Evolutionary conservation across 2,329 filamentous ascomycete species (phyloP), one percentile per base, ranked within the genome.

Genomic region (Dothistroma septosporum): DNA sequence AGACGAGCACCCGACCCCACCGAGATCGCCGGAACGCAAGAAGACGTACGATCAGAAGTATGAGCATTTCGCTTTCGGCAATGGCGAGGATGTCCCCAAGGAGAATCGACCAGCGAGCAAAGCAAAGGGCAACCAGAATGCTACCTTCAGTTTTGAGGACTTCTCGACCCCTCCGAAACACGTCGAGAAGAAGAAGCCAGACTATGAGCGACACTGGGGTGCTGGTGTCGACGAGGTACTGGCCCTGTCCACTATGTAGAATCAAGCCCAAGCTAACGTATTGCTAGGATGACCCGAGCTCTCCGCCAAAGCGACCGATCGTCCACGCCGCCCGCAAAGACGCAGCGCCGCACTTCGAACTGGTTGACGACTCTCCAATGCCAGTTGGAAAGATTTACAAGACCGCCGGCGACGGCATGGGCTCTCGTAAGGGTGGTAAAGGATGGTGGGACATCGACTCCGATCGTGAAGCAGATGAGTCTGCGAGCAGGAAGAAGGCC

Each of bases 91-190:
- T 55, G 74, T 74, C 46, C 68, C 77, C 2, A 60, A 61, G n/a
- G 49, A 63, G 28, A 58, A 61, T 33, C 55, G 67, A 66, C 53
- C 74, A 63, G 44, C 70, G 69, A 63, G 72, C 69, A 61, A 63
- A 53, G 35, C 68, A 66, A 50, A 72, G 72, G 59, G 68, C 70
- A 71, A 76, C 22, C 74, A 80, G 21, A 75, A 82, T 61, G 86
- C 86, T 65, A 87, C 90, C 64, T 97, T 93, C 92, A 86, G 86
- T 53, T 97, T 97, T 75, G 85, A 91, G 63, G 92, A 96, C 76
- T 96, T 96, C 69, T 79, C 80, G 16, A 96, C 92, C 0, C 93
- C 93, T 0, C 83, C 88, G 66, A 96, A 96, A 80, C 80, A 85
- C 53, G 81, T 83, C 4, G 78, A 81, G 50, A 89, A 88, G 74